A percentile compares a stretch with the other conserved stretches of the same genome.
These are phyloP conservation scores for Lichenothelia convexa DNA, from an alignment of 495 filamentous ascomycete genomes.

Conservation along the genomic window DNA sequence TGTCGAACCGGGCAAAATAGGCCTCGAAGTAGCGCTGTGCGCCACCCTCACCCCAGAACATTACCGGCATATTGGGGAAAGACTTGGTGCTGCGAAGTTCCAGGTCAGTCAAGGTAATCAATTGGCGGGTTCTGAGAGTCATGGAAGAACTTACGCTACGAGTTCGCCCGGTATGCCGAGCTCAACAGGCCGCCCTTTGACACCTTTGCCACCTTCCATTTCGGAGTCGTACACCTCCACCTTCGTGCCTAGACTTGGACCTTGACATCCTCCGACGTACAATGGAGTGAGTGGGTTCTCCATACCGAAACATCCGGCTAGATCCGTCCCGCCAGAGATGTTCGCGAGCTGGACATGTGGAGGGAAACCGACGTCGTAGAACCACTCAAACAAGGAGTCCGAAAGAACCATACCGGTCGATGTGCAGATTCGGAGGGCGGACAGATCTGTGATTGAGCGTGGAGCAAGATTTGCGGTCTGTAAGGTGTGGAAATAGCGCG, in stretches of 20 bases:
- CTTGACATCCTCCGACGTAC: constrained; percentile 53
- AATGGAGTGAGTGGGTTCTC: constrained; percentile 54
- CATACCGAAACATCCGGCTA: constrained; percentile 50
- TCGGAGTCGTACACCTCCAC: constrained; percentile 46
- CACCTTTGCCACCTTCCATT: constrained; percentile 33
- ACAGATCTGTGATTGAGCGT: constrained; percentile 40
- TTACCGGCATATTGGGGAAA: constrained; percentile 58
- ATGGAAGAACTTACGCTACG: constrained; percentile 28
- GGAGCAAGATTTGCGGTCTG: constrained; percentile 40
- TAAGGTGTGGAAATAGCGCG: constrained; percentile 54
- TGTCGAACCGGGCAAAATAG: constrained; percentile 53
- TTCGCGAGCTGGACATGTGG: constrained; percentile 43
- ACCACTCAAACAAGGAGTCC: constrained; percentile 58
- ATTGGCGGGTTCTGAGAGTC: neutral
- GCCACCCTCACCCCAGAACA: constrained; percentile 46
- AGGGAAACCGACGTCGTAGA: constrained; percentile 65
- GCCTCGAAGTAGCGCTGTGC: constrained; percentile 43
- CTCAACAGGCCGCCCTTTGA: constrained; percentile 32
- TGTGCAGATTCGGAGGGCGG: constrained; percentile 36
- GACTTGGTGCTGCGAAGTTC: constrained; percentile 22
- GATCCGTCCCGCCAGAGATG: constrained; percentile 62
- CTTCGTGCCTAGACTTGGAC: constrained; percentile 41
- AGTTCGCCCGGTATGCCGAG: constrained; percentile 54
- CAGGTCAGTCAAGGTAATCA: neutral
- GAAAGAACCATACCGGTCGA: constrained; percentile 66